Base-by-base conservation (phyloP, 1,284 basidiomycete genomes). In the Rhodotorula sp. region DNA sequence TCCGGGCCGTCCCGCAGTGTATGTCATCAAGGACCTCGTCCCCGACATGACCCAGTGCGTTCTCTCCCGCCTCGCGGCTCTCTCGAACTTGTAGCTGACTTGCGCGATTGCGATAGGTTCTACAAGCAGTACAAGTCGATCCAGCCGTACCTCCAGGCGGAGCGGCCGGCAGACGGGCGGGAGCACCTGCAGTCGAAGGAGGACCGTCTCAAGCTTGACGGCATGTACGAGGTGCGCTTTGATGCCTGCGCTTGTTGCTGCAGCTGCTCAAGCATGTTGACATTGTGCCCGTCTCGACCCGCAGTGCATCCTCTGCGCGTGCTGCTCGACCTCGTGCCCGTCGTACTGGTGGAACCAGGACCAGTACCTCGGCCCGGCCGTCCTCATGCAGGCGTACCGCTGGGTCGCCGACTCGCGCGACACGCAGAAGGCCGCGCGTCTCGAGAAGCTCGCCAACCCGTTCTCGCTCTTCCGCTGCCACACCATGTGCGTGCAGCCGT, bases 41-140 rank as follows among this genome's bases (percentile, higher is more conserved):
- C 93, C 86, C 60, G 86, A 87, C 78, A 81, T 85, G 77, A 85
- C 84, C 68, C 80, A 81, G 78, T 78, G 67, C 73, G 80, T 45
- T 13, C 60, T 17, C 46, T n/a, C 45, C 25, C 41, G 16, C 52
- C 34, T 13, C 45, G 41, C 27, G 34, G 46, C 34, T 5, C 48
- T 9, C 8, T 17, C 50, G 19, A 16, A 4, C 5, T 12, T 42
- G 45, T 45, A 61, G 67, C 89, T 13, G 89, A 91, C 84, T 92
- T 7, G 4, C 10, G 19, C 27, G 10, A 0, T 17, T 12, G 8
- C 91, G 17, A 23, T 89, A 89, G 70, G 76, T 96, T 94, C 87
- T 97, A 96, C 89, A 97, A 99, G 84, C 96, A 99, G 83, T 98
- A 99, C 91, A 98, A 98, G 85, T 95, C 93, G 53, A 97, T 99